Evolutionary conservation across 2,329 filamentous ascomycete species (phyloP).

Genomic region (Ploettnerulaceae sp.): DNA sequence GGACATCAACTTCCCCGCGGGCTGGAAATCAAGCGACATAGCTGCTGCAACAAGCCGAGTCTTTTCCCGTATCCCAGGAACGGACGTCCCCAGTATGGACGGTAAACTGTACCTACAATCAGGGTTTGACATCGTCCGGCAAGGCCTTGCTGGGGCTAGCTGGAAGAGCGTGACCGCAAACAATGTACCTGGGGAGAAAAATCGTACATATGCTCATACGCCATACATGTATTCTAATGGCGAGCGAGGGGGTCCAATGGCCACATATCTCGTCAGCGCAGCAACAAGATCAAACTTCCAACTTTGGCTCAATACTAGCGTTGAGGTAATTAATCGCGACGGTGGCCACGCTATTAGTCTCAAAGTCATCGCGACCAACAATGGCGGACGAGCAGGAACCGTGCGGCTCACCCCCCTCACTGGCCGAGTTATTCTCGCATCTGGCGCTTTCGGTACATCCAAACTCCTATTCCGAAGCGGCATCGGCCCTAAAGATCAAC

Average conservation of each 20-base stretch:
- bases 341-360: conserved; percentile 60
- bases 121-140: conserved; percentile 58
- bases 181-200: conserved; percentile 54
- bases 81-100: conserved; percentile 60
- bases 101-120: conserved; percentile 62
- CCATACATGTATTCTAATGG: conserved; percentile 64
- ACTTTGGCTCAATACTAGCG: conserved; percentile 60
- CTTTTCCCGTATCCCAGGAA: conserved; percentile 67
- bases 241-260: conserved; percentile 64
- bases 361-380: conserved; percentile 54
- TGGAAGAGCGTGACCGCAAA: conserved; percentile 53
- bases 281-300: conserved; percentile 58
- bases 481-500: conserved; percentile 45
- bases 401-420: conserved; percentile 54
- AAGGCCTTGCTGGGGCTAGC: conserved; percentile 51
- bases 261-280: conserved; percentile 64
- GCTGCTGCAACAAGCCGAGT: conserved; percentile 53
- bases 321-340: conserved; percentile 60
- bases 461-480: conserved; percentile 61
- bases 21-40: conserved; percentile 65
- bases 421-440: conserved; percentile 63
- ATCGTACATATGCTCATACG: conserved; percentile 58
- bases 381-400: conserved; percentile 52
- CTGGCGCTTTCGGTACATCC: conserved; percentile 61
- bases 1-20: conserved; percentile 66